Evolutionary conservation across 2,329 filamentous ascomycete genomes (phyloP).

Genomic region (Achaetomium macrosporum): DNA sequence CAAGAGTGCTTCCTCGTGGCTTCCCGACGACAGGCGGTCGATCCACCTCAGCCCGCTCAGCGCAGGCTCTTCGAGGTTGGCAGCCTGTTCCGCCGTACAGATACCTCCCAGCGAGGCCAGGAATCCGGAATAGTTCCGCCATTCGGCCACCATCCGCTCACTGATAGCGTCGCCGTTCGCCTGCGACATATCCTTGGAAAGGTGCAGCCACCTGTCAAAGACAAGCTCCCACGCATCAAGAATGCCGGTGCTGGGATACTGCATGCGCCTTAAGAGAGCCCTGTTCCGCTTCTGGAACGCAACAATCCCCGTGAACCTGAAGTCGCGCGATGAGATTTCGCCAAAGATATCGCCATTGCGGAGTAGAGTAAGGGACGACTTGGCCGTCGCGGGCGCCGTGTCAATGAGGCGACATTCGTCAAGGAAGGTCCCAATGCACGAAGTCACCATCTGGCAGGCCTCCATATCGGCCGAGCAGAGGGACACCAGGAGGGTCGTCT

Average conservation of each 20-base stretch:
- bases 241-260: conserved; percentile 60
- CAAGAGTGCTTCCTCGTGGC: conserved; percentile 55
- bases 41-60: conserved; percentile 58
- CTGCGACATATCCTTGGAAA: conserved; percentile 59
- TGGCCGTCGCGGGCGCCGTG: conserved; percentile 43
- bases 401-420: conserved; percentile 55
- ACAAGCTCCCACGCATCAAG: conserved; percentile 61
- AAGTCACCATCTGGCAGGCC: conserved; percentile 58
- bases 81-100: conserved; percentile 55
- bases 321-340: conserved; percentile 57
- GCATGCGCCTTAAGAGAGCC: conserved; percentile 53
- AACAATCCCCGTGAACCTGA: conserved; percentile 62
- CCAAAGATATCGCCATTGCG: conserved; percentile 56
- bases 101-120: conserved; percentile 61
- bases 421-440: conserved; percentile 56
- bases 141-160: conserved; percentile 54
- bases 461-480: conserved; percentile 62
- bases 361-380: conserved; percentile 47
- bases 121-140: conserved; percentile 65
- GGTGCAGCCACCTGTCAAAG: conserved; percentile 58
- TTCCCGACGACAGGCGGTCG: conserved; percentile 53
- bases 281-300: conserved; percentile 64
- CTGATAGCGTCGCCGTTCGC: conserved; percentile 42
- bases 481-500: conserved; percentile 57
- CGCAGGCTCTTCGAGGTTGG: conserved; percentile 52